Evolutionary conservation across 345 rosid genomes (phyloP).

Genomic region (Atalantia buxifolia): DNA sequence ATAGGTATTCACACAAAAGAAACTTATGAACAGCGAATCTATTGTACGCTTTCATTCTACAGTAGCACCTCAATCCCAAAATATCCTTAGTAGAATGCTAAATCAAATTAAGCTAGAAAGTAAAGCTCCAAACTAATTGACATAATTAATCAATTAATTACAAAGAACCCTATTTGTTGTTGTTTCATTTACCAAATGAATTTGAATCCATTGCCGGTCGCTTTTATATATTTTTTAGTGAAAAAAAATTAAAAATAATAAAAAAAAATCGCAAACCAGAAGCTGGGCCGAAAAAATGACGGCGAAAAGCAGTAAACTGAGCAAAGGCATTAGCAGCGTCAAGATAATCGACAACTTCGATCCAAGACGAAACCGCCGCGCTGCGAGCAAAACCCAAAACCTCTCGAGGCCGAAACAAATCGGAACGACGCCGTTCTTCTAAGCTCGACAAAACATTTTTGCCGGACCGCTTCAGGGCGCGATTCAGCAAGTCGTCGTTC

Average conservation of each 20-base stretch:
- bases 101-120: neutral
- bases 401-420: neutral
- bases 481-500: neutral
- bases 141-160: neutral
- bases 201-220: too few species aligned
- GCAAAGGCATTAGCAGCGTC: neutral
- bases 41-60: too few species aligned
- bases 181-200: neutral
- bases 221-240: too few species aligned
- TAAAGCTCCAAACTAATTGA: neutral
- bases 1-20: too few species aligned
- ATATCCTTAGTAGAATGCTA: neutral
- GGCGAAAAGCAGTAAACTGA: constrained; percentile 4
- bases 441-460: neutral
- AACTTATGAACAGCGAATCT: neutral
- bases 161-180: too few species aligned
- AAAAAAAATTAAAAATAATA: too few species aligned
- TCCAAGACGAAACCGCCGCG: neutral
- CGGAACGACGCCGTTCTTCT: neutral
- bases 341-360: neutral
- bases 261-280: neutral
- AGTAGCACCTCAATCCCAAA: neutral
- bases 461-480: neutral
- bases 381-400: constrained; percentile 6
- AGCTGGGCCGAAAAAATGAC: neutral